Evolutionary conservation across 2,329 filamentous ascomycete species (phyloP).

Genomic region (Microsporum ferrugineum): DNA sequence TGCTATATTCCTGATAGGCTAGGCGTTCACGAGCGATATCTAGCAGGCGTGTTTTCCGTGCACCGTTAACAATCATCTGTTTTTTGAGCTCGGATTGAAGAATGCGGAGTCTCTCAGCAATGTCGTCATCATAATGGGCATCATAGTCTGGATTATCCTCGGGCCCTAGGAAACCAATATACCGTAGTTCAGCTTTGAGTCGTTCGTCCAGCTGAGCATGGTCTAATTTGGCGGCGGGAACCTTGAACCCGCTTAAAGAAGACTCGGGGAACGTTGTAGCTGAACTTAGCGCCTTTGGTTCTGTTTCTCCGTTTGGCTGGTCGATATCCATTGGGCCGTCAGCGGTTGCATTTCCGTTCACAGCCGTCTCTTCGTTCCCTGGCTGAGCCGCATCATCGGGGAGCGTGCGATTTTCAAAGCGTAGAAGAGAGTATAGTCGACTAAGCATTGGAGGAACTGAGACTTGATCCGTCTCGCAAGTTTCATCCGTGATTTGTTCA

Average conservation of each 20-base stretch:
- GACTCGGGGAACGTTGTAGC: slow-evolving; percentile 73
- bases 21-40: slow-evolving; percentile 86
- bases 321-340: slow-evolving; percentile 40
- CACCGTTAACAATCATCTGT: slow-evolving; percentile 77
- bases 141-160: slow-evolving; percentile 69
- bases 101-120: slow-evolving; percentile 75
- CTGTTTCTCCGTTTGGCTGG: slow-evolving; percentile 38
- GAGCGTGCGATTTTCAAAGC: slow-evolving; percentile 52
- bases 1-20: slow-evolving; percentile 93
- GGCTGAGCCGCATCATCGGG: slow-evolving; percentile 47
- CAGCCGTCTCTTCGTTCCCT: slow-evolving; percentile 39
- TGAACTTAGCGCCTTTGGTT: slow-evolving; percentile 43
- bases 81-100: slow-evolving; percentile 73
- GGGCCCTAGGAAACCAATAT: slow-evolving; percentile 72
- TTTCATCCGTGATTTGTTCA: slow-evolving; percentile 74
- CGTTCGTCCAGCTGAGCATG: slow-evolving; percentile 82
- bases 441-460: slow-evolving; percentile 79
- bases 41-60: slow-evolving; percentile 73
- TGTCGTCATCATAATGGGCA: slow-evolving; percentile 83
- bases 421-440: slow-evolving; percentile 66
- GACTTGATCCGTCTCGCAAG: slow-evolving; percentile 78
- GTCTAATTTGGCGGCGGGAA: slow-evolving; percentile 66
- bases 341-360: slow-evolving; percentile 29
- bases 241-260: slow-evolving; percentile 64
- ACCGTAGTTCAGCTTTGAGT: slow-evolving; percentile 76